Evolutionary conservation across 495 filamentous ascomycete species (phyloP).

Genomic region (Aspergillus olivimuriae): DNA sequence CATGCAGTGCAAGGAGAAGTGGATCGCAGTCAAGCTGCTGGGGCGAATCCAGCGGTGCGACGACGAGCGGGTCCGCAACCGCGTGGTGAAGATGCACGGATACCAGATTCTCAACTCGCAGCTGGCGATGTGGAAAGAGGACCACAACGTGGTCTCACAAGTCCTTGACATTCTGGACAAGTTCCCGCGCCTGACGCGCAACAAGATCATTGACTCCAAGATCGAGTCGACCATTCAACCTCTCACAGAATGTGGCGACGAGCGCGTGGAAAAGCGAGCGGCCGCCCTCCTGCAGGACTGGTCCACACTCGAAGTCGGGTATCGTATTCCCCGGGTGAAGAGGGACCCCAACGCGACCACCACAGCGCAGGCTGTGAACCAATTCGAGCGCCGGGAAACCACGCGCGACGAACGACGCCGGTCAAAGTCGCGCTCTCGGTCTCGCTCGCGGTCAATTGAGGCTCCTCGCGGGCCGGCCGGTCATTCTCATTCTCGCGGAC

Average conservation of each 20-base stretch:
- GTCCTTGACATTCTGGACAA: constrained; percentile 83
- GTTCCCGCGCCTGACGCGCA: constrained; percentile 86
- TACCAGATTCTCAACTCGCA: constrained; percentile 90
- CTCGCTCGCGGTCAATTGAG: constrained; percentile 46
- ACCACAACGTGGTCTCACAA: constrained; percentile 81
- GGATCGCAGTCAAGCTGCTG: constrained; percentile 95
- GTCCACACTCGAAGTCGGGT: constrained; percentile 86
- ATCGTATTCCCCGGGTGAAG: constrained; percentile 86
- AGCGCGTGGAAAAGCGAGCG: constrained; percentile 67
- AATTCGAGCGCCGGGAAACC: constrained; percentile 62
- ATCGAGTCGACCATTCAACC: constrained; percentile 79
- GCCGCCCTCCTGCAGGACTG: constrained; percentile 70
- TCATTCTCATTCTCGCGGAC: constrained; percentile 52
- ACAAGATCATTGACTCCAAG: constrained; percentile 96
- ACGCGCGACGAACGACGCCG: constrained; percentile 56
- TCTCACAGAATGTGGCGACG: constrained; percentile 61
- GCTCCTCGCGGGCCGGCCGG: constrained; percentile 45
- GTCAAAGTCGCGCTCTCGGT: constrained; percentile 46
- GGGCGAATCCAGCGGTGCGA: constrained; percentile 83
- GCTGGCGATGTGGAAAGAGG: constrained; percentile 76
- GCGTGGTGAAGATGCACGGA: constrained; percentile 92
- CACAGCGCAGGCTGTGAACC: constrained; percentile 42
- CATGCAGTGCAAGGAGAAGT: constrained; percentile 98
- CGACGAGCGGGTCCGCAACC: constrained; percentile 80
- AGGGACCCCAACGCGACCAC: constrained; percentile 54